Evolutionary conservation across 768 basidiomycete species (phyloP).

Genomic region (Jaapia argillacea): DNA sequence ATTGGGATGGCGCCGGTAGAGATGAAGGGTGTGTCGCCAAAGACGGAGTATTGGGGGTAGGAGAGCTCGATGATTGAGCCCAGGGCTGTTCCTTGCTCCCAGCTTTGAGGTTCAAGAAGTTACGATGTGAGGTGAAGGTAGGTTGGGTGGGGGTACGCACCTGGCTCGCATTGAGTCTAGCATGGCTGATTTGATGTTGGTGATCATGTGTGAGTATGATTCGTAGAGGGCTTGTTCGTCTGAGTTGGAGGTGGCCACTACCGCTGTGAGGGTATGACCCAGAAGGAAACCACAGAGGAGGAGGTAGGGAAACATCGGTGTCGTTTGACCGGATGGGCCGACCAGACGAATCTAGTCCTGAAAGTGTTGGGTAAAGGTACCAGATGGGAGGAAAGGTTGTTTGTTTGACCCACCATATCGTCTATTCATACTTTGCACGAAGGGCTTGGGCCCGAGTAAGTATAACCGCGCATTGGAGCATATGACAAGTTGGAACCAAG

Average conservation of each 20-base stretch:
- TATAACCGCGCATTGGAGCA: too few relatives aligned
- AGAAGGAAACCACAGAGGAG: too few relatives aligned
- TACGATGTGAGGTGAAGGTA: not conserved
- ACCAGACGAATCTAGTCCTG: too few relatives aligned
- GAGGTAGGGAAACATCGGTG: too few relatives aligned
- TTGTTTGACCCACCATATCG: too few relatives aligned
- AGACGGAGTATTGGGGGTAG: slow-evolving; percentile 18
- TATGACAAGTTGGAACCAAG: too few relatives aligned
- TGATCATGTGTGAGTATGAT: not conserved
- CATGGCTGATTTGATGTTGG: slow-evolving; percentile 13
- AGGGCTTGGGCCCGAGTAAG: too few relatives aligned
- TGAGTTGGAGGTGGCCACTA: not conserved
- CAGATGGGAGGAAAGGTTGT: too few relatives aligned
- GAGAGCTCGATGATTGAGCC: slow-evolving; percentile 14
- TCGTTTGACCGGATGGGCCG: too few relatives aligned
- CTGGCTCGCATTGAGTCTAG: slow-evolving; percentile 17
- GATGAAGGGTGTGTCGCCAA: slow-evolving; percentile 12
- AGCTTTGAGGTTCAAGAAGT: slow-evolving; percentile 8
- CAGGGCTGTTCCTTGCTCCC: slow-evolving; percentile 22
- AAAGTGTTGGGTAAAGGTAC: too few relatives aligned
- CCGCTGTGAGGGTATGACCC: too few relatives aligned
- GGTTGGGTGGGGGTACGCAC: slow-evolving; percentile 4
- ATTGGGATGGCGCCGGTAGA: slow-evolving; percentile 10
- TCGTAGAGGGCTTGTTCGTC: not conserved
- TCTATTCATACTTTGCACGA: too few relatives aligned